Base-by-base conservation (phyloP, 257 asterid species). In the Cordia subcordata region DNA sequence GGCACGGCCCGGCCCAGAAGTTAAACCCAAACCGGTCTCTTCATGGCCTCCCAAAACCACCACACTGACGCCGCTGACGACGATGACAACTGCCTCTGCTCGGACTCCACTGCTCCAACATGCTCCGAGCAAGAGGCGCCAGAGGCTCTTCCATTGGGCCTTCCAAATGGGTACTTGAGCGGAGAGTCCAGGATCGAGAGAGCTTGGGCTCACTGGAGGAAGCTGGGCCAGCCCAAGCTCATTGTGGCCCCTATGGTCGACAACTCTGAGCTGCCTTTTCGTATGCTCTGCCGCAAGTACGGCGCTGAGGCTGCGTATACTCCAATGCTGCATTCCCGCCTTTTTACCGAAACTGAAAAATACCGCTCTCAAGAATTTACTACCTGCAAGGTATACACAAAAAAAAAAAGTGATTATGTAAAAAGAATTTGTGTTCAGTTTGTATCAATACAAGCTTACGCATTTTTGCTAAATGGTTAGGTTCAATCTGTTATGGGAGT, bases 241-340 rank as follows among this genome's bases (percentile, higher is more conserved):
- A 61, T 83, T 42, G 97, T 89, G 32, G 99, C 97, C 9, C 99
- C 96, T 46, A 86, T 86, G 97, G 99, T 93, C 55, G 99, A 89
- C 72, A 89, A 93, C 79, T 93, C 99, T 49, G 99, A 93, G 85
- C 83, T 93, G 0, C 99, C 96, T 8, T 93, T 86, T 75, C 96
- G 99, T 20, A 27, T 86, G 80, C 96, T 89, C 55, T 93, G 99
- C 73, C 81, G 99, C 5, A 89, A 85, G 71, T 89, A 85, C 73
- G 99, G 97, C 22, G 97, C 99, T 19, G 74, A 83, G 39, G 99
- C 96, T 17, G 99, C 99, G 57, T 93, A 93, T 57, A 93, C 99
- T 13, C 97, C 99, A 5, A 89, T 93, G 97, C 90, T 93, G 32
- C 97, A 93, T 60, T 83, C 99, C 13, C 87, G 99, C 54, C 82